Percentiles rank a stretch among this genome's conserved stretches.
Conservation (phyloP, 2,329 filamentous ascomycete genomes). For the Dactylellina leptospora region DNA sequence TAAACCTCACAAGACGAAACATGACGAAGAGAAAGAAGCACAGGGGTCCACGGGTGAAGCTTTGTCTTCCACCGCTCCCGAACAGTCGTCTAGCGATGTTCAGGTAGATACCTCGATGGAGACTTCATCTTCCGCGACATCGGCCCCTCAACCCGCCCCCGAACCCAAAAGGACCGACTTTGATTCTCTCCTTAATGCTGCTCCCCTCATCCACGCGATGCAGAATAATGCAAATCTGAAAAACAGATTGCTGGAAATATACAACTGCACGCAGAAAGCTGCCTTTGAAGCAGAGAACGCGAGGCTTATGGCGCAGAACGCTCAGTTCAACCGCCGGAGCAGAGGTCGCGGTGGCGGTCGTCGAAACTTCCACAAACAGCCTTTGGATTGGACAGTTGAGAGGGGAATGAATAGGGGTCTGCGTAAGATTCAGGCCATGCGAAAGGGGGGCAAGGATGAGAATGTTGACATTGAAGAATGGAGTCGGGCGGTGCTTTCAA, state of each 20-base stretch:
- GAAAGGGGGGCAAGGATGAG: constrained; percentile 51
- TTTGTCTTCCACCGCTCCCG: constrained; percentile 18
- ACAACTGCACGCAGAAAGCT: constrained; percentile 50
- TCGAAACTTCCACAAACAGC: constrained; percentile 42
- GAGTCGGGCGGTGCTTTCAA: constrained; percentile 47
- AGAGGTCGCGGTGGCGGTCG: constrained; percentile 44
- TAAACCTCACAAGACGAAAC: constrained; percentile 52
- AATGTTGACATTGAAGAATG: constrained; percentile 53
- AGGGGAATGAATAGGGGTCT: constrained; percentile 50
- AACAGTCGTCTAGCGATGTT: constrained; percentile 8
- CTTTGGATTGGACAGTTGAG: constrained; percentile 48
- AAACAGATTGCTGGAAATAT: constrained; percentile 40
- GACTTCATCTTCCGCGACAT: constrained; percentile 10
- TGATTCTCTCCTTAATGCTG: constrained; percentile 25
- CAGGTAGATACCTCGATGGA: constrained; percentile 36
- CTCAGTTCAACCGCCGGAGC: constrained; percentile 41
- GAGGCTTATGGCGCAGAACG: constrained; percentile 40
- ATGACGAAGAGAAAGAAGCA: constrained; percentile 48
- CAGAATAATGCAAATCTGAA: constrained; percentile 42
- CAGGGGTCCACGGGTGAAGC: constrained; percentile 18
- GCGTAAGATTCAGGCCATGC: constrained; percentile 45
- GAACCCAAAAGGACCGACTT: constrained; percentile 28
- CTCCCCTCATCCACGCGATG: constrained; percentile 44
- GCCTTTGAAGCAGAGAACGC: constrained; percentile 52
- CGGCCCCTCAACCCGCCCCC: constrained; percentile 17